Conservation (phyloP, 2,329 filamentous ascomycete species). For the Ambrosiella cleistominuta region DNA sequence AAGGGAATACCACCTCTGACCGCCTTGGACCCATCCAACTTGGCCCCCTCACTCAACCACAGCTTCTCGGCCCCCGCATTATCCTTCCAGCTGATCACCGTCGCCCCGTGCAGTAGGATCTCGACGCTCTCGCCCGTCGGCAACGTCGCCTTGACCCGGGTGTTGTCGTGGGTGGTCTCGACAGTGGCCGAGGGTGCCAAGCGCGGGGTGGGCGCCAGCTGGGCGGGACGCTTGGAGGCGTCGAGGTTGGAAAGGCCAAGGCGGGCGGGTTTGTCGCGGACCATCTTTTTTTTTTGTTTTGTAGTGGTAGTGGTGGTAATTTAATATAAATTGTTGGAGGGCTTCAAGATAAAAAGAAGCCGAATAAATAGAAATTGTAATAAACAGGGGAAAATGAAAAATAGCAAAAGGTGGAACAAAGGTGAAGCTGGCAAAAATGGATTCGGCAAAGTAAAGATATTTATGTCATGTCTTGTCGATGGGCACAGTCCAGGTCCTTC, state of each 20-base stretch:
- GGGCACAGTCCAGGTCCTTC: too few relatives aligned
- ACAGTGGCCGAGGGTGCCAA: conserved; percentile 61
- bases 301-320: too few relatives aligned
- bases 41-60: conserved; percentile 65
- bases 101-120: conserved; percentile 79
- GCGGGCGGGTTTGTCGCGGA: too few relatives aligned
- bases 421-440: too few relatives aligned
- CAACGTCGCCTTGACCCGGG: conserved; percentile 59
- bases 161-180: conserved; percentile 52
- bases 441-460: too few relatives aligned
- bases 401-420: too few relatives aligned
- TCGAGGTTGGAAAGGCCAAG: conserved; percentile 32
- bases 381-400: too few relatives aligned
- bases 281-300: too few relatives aligned
- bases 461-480: too few relatives aligned
- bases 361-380: too few relatives aligned
- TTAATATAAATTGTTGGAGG: too few relatives aligned
- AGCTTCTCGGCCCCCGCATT: conserved; percentile 63
- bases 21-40: conserved; percentile 71
- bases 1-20: conserved; percentile 84
- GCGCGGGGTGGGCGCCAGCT: conserved; percentile 56
- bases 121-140: conserved; percentile 76
- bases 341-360: too few relatives aligned
- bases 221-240: conserved; percentile 65
- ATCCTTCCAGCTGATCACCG: conserved; percentile 85